Base-by-base conservation (phyloP, 805 yeast genomes). In the Jamesozyma gamospora region DNA sequence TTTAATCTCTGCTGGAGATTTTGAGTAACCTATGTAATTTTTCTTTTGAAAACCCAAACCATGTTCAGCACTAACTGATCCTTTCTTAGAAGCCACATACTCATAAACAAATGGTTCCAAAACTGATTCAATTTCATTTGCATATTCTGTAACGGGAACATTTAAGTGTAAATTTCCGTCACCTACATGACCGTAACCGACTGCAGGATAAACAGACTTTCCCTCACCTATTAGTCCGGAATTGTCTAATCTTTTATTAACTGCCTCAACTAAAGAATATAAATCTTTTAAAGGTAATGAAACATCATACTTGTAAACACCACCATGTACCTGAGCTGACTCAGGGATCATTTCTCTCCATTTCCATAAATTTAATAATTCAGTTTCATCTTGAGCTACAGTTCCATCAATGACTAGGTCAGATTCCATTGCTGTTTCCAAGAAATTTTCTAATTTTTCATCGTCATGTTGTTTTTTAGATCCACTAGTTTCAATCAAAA, bases 111-210 rank as follows among this genome's bases (percentile, higher is more conserved):
- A 92, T 34, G 98, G 98, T 63, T 92, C 98, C 45, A 92, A 70
- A 2, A 72, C 75, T 40, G 72, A 65, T 64, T 92, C 97, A 40
- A 92, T 83, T 21, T 71, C 74, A 58, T 83, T 80, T 46, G 71
- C 71, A 64, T 92, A 92, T 53, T 77, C 73, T 61, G 96, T 75
- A 14, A 87, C 95, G 32, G 94, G 81, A 37, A 92, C 94, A 57
- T 92, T 92, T 56, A 92, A 74, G 62, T 92, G 98, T 53, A 92
- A 68, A 64, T 92, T 92, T 39, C 98, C 97, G 58, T 92, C 98
- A 41, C 98, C 98, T 53, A 92, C 74, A 56, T 92, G 98, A n/a
- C 98, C 98, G 55, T 90, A 92, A 0, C 98, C 98, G 48, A 90
- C 79, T 10, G 94, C 94, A 44, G 77, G 81, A 39, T 85, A 79